Evolutionary conservation across 1,284 basidiomycete genomes (phyloP), one percentile per base, ranked within the genome.

Genomic region (Ustilago tritici): DNA sequence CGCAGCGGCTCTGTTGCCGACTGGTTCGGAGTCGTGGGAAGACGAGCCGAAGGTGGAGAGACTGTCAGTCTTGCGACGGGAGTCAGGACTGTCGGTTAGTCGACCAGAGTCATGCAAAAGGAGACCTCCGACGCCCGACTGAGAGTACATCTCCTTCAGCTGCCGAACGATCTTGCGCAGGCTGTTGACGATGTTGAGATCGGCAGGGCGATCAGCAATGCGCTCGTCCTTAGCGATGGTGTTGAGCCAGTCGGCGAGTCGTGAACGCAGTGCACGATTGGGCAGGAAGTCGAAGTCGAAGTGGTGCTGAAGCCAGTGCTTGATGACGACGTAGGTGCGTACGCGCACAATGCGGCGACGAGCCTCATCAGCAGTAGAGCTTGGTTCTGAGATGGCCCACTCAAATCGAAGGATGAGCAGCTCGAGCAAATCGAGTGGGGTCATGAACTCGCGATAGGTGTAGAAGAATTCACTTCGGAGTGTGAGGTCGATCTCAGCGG

Each of bases 261-360:
- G 53, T 23, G 67, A 65, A 14, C 82, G 70, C 23, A 84, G 62
- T 19, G 55, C 58, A 12, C 82, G 74, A 35, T 81, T 70, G 40
- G 80, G 76, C 14, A 83, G 52, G 55, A 82, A 84, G 61, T 84
- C 82, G 46, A 73, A 65, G 40, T 82, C 79, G 54, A 84, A 84
- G 57, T 82, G 80, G 31, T 82, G 64, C 53, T 67, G 68, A 12
- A 84, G 70, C 82, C 82, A 84, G 56, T 77, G 71, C 60, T 81
- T 80, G 70, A 84, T 65, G 46, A 83, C 80, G 53, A 78, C 80
- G 49, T 81, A 82, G 35, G 82, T 84, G 19, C 82, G 64, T 0
- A 84, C 82, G 2, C 79, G 78, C 2, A 84, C 82, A 32, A 84
- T 80, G 41, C 80, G 71, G 4, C 81, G 71, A 40, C 70, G 70